Conservation (phyloP, 2,329 filamentous ascomycete species). For the Dothideomycetes sp. region DNA sequence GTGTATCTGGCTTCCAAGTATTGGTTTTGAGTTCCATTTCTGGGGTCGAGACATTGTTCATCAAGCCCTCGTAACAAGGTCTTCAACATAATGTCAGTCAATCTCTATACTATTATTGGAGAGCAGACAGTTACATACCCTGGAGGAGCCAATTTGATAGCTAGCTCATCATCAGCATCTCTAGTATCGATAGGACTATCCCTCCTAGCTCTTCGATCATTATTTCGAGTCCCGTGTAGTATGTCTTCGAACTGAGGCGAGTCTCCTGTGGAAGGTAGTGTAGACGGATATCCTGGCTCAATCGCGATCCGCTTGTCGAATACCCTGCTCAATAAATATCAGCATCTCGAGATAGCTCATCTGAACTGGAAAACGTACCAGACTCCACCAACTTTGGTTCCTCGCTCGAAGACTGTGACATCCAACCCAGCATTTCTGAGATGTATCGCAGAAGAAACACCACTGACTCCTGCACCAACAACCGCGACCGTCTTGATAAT, state of each 20-base stretch:
- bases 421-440: slow-evolving; percentile 38
- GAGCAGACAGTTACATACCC: slow-evolving; percentile 28
- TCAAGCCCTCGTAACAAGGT: slow-evolving; percentile 44
- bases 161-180: not conserved
- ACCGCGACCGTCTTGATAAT: slow-evolving; percentile 31
- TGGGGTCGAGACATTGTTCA: slow-evolving; percentile 45
- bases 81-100: slow-evolving; percentile 21
- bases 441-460: slow-evolving; percentile 40
- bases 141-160: slow-evolving; percentile 39
- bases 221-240: not conserved
- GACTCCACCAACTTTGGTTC: slow-evolving; percentile 43
- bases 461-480: slow-evolving; percentile 45
- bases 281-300: slow-evolving; percentile 40
- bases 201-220: slow-evolving; percentile 1
- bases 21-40: slow-evolving; percentile 42
- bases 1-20: slow-evolving; percentile 51
- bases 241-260: slow-evolving; percentile 19
- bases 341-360: not conserved
- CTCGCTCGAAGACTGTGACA: slow-evolving; percentile 48
- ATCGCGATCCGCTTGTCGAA: slow-evolving; percentile 42
- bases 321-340: slow-evolving; percentile 29
- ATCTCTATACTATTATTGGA: not conserved
- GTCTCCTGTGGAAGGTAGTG: slow-evolving; percentile 29
- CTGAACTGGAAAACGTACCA: slow-evolving; percentile 36
- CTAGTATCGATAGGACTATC: slow-evolving; percentile 16